Percentiles rank a stretch among this genome's conserved stretches.
These are phyloP conservation scores for Cardiospermum halicacabum DNA, from an alignment of 345 rosid species.

Conservation along the genomic window DNA sequence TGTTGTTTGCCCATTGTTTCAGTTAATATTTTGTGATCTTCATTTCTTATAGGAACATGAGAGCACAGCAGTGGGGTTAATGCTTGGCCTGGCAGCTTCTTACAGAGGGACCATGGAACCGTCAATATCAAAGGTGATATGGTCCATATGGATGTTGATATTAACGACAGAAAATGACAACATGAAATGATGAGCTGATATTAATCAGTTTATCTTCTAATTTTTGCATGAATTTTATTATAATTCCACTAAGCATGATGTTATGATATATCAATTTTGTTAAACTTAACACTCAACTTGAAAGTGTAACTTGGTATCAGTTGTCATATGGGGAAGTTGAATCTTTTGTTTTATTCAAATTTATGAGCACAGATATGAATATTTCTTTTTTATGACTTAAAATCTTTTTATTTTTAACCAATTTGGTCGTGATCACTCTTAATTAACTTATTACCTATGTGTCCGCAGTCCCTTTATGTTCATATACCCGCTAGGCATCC, in stretches of 20 bases:
- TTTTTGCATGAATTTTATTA: not conserved
- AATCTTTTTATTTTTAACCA: not conserved
- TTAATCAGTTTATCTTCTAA: not conserved
- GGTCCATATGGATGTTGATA: no score
- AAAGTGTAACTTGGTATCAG: not conserved
- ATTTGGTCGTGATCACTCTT: not conserved
- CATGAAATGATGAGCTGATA: not conserved
- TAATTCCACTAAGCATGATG: not conserved
- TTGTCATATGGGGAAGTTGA: constrained; percentile 1
- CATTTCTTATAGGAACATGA: constrained; percentile 67
- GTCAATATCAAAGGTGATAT: constrained; percentile 70
- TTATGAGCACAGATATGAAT: not conserved
- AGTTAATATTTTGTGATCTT: constrained; percentile 18
- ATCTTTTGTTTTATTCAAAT: not conserved
- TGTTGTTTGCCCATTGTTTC: constrained; percentile 11
- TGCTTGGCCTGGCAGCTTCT: constrained; percentile 97
- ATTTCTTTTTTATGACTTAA: constrained; percentile 1
- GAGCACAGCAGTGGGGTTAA: constrained; percentile 81
- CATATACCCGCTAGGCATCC: constrained; percentile 87
- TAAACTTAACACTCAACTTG: not conserved
- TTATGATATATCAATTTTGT: not conserved
- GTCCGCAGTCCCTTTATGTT: constrained; percentile 73
- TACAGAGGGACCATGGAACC: constrained; percentile 95
- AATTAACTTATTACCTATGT: constrained; percentile 20
- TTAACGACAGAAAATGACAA: no score